A percentile compares a stretch with the other conserved stretches of the same genome.
Evolutionary conservation across 805 yeast species (phyloP).

Genomic region (Yamadazyma scolyti): DNA sequence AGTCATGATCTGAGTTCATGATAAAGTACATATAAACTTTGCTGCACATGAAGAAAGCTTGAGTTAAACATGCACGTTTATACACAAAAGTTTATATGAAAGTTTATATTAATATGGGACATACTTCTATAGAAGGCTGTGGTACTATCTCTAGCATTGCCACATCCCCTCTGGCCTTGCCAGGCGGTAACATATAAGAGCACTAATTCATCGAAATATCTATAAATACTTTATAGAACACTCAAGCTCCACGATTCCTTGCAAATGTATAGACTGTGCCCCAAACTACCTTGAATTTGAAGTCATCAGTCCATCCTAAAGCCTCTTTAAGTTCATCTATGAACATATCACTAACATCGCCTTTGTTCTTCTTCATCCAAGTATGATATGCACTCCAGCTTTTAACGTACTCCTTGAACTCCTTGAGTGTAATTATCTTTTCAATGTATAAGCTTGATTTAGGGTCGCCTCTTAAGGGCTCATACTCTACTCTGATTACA

Average conservation of each 20-base stretch:
- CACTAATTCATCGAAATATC: no score
- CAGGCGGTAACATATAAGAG: no score
- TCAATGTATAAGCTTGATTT: constrained; percentile 15
- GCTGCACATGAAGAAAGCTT: no score
- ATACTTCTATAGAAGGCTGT: no score
- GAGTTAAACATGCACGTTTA: no score
- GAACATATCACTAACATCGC: constrained; percentile 48
- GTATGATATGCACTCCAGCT: constrained; percentile 72
- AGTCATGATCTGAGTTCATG: no score
- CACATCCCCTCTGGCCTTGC: no score
- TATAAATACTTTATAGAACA: no score
- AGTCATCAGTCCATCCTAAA: constrained; percentile 42
- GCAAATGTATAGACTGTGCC: constrained; percentile 55
- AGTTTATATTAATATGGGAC: no score
- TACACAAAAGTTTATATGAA: no score
- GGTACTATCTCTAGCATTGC: no score
- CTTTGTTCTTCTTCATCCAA: constrained; percentile 36
- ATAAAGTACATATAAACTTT: no score
- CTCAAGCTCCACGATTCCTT: constrained; percentile 15
- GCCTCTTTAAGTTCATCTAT: constrained; percentile 39
- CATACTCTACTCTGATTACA: constrained; percentile 24
- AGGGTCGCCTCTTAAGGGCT: constrained; percentile 15
- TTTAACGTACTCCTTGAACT: constrained; percentile 38
- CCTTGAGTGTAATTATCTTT: constrained; percentile 12
- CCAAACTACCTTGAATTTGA: constrained; percentile 46